Base-by-base conservation (phyloP, 2,329 filamentous ascomycete genomes). In the Botryotinia narcissicola region DNA sequence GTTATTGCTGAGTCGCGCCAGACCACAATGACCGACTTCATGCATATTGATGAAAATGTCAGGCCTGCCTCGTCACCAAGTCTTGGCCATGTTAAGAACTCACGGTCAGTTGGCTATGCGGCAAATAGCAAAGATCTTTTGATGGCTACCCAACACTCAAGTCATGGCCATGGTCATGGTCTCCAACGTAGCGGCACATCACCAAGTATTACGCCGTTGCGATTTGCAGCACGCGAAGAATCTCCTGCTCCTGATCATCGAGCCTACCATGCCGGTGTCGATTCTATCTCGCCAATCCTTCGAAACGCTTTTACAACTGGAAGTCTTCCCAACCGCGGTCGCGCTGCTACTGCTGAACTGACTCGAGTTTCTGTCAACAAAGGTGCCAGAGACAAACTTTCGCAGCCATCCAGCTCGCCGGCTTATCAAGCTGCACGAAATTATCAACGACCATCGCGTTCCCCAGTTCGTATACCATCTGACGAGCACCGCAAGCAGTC, bases 1-100 rank as follows among this genome's bases (percentile, higher is more conserved):
- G 62, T 73, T 62, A 32, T 73, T 22, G 46, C 74, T 51, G 60
- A 73, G 20, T 51, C 66, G 20, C 76, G 70, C 59, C 76, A 78
- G 60, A 78, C 78, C 14, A 77, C 72, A 29, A 77, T 79, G 32
- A 74, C 75, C 32, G 78, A 78, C 59, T 79, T 80, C 63, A 75
- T 78, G 29, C 62, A 71, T 14, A 67, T 74, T 35, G 35, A 64
- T 51, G 73, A 71, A 20, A 62, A 74, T 44, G 69, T 29, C n/a
- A 72, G 46, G 60, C 68, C 74, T 57, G 66, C 70, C 42, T 71
- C 73, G 16, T 77, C 35, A 37, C 75, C 76, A 35, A 73, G 72
- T 48, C 35, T 71, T 35, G 68, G 73, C 18, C 78, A 79, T 48
- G 60, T 73, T 48, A 78, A 78, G 60, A 78, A 79, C 44, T 75